Percentiles rank a stretch among this genome's conserved stretches.
These are phyloP conservation scores for Deuterostichococcus epilithicus DNA, from an alignment of 139 green algal species.

Conservation along the genomic window DNA sequence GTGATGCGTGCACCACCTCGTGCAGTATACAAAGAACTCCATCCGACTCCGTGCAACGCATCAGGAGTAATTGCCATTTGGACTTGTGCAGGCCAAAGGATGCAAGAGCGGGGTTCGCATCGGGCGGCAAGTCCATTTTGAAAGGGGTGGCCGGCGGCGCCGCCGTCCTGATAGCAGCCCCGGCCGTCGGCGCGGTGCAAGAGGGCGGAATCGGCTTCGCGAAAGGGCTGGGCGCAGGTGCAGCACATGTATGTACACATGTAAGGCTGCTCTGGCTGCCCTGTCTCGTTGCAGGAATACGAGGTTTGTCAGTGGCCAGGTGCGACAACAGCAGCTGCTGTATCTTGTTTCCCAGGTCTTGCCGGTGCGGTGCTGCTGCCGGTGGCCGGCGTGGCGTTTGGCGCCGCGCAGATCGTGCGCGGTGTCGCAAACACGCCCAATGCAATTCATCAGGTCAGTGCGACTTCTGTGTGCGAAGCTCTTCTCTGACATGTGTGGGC, in stretches of 20 bases:
- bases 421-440: constrained; percentile 76
- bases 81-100: constrained; percentile 39
- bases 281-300: background rate
- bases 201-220: constrained; percentile 69
- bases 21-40: background rate
- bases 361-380: constrained; percentile 74
- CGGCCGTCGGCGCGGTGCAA: constrained; percentile 56
- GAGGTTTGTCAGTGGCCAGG: background rate
- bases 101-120: constrained; percentile 38
- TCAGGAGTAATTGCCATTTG: background rate
- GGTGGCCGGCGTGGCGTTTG: constrained; percentile 67
- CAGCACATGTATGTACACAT: background rate
- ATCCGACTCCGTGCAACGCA: background rate
- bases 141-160: constrained; percentile 53
- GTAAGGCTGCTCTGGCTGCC: background rate
- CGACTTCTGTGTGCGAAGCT: too few relatives aligned
- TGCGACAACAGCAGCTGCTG: background rate
- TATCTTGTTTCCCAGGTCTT: constrained; percentile 41
- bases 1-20: too few relatives aligned
- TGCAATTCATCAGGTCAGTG: constrained; percentile 60
- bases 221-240: constrained; percentile 70
- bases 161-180: constrained; percentile 68
- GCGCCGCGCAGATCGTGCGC: constrained; percentile 44
- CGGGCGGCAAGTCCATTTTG: constrained; percentile 34
- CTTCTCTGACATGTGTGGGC: too few relatives aligned